Evolutionary conservation across 148 eudicot species (phyloP), one percentile per base, ranked within the genome.

Genomic region (Chenopodium formosanum): DNA sequence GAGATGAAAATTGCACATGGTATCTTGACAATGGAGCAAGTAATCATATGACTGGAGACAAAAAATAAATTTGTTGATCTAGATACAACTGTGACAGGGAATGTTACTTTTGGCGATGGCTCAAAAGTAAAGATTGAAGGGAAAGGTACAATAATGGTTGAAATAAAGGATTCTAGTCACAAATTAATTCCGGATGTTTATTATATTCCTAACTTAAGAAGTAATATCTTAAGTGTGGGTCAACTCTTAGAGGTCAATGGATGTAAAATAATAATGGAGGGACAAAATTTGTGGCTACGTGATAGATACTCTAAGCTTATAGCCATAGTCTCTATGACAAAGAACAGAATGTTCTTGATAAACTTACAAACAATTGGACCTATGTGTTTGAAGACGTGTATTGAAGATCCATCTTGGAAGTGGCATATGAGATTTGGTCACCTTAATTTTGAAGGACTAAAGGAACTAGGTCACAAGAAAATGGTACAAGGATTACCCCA

Each of bases 371-470:
- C 52, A 12, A 74, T 56, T 29, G 34, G n/a, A 17, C 12, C 74
- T 8, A 78, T 56, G 19, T 84, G 84, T 62, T 20, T 84, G 25
- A 84, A 72, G 48, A 6, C 60, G 10, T n/a, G 79, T 72, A 60
- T 84, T 32, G 68, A 76, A 44, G 75, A 68, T 75, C 63, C 70
- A 25, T 67, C 76, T 1, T 82, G 84, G 84, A 53, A n/a, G 32
- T 68, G 80, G 84, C 76, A 75, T 25, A 53, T 82, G 11, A 75
- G 80, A 48, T 48, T 48, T 48, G 75, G 67, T 48, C 65, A 81
- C 11, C 62, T 75, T 2, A 58, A 71, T 46, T 75, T 75, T 66
- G 40, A 20, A 4, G 60, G 79, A 2, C 34, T 83, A 7, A 74
- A 65, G 29, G 17, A 56, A 2, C 10, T 71, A 10, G 66, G 53